Evolutionary conservation across 805 yeast genomes (phyloP).

Genomic region (Kluyveromyces dobzhanskii): DNA sequence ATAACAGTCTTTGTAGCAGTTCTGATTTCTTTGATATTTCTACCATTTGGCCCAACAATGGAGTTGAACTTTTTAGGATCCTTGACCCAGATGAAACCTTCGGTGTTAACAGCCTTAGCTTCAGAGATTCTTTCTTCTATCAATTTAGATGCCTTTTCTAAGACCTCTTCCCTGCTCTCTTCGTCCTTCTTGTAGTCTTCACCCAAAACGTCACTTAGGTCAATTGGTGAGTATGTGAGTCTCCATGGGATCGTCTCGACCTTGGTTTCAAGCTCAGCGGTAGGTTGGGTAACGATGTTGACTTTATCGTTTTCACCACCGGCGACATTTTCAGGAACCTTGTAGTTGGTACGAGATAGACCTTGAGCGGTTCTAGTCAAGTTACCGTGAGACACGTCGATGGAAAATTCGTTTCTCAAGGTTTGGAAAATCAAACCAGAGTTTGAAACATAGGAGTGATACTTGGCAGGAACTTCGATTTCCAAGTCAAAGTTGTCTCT

Average conservation of each 20-base stretch:
- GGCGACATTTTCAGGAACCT: conserved; percentile 37
- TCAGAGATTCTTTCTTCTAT: conserved; percentile 43
- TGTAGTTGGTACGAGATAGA: conserved; percentile 36
- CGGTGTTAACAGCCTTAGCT: conserved; percentile 37
- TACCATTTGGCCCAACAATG: conserved; percentile 72
- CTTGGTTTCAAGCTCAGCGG: conserved; percentile 2
- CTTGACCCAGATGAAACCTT: conserved; percentile 57
- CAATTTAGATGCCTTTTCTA: conserved; percentile 23
- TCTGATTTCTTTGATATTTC: conserved; percentile 55
- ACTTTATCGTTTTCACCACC: conserved; percentile 35
- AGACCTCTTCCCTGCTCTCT: conserved; percentile 43
- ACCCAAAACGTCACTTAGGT: conserved; percentile 20
- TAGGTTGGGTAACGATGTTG: conserved; percentile 41
- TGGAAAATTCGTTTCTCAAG: conserved; percentile 43
- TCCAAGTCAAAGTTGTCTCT: conserved; percentile 47
- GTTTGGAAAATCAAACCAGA: conserved; percentile 54
- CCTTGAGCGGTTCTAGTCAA: conserved; percentile 41
- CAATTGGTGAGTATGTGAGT: conserved; percentile 36
- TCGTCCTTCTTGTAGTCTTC: conserved; percentile 32
- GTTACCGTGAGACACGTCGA: conserved; percentile 54
- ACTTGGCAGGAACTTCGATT: conserved; percentile 47
- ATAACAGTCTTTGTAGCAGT: conserved; percentile 48
- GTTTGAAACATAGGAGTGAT: conserved; percentile 56
- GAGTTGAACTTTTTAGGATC: conserved; percentile 45
- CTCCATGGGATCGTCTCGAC: conserved; percentile 53